phyloP scores from a whole-genome alignment of 1,284 basidiomycete species.

The Anthracocystis walkeri region DNA sequence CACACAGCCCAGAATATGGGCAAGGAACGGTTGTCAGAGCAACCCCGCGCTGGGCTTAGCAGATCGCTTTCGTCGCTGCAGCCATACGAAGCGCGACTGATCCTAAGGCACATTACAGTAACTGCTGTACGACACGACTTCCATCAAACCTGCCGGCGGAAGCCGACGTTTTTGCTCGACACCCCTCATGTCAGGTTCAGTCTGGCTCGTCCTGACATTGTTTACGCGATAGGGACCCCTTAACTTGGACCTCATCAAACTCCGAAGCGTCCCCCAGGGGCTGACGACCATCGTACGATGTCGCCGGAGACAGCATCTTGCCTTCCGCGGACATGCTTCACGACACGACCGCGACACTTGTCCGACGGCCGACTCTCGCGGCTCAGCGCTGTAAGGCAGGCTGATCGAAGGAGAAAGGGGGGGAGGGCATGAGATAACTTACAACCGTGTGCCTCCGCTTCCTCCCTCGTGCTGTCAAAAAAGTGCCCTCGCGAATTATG shows the following conservation, averaged over 20 bases:
- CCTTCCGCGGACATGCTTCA: no score
- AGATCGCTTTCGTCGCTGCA: constrained; percentile 29
- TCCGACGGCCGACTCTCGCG: neutral
- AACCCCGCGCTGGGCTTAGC: neutral
- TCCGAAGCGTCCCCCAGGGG: no score
- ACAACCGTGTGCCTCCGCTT: neutral
- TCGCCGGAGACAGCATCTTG: no score
- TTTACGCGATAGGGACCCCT: no score
- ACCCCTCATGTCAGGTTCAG: no score
- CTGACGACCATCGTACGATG: no score
- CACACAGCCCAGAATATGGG: neutral
- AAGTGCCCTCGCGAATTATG: constrained; percentile 1
- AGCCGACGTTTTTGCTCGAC: neutral
- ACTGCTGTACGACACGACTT: neutral
- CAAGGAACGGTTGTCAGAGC: neutral
- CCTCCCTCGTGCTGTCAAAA: neutral
- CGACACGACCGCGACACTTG: neutral
- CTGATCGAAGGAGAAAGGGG: neutral
- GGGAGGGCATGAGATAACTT: neutral
- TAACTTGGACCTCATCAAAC: no score
- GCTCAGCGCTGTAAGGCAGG: neutral
- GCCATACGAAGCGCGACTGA: constrained; percentile 12
- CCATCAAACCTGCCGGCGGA: neutral
- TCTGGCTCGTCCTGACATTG: no score
- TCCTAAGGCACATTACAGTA: neutral